Percentiles rank a stretch among this genome's conserved stretches.
Evolutionary conservation across 2,329 filamentous ascomycete genomes (phyloP).

Genomic region (Fusarium tricinctum): DNA sequence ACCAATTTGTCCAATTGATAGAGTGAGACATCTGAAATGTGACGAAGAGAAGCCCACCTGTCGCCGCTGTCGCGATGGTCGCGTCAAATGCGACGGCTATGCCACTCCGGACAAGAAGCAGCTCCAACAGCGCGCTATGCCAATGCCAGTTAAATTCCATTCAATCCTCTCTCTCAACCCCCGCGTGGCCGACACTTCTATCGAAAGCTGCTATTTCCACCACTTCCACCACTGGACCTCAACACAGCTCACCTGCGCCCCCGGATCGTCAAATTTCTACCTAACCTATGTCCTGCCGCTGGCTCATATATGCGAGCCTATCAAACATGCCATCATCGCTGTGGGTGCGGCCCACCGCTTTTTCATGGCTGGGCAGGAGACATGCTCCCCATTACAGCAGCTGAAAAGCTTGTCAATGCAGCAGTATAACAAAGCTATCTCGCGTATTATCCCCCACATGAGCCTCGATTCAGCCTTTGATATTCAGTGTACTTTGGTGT

Average conservation of each 20-base stretch:
- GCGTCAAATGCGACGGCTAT: conserved; percentile 46
- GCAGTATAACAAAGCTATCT: conserved; percentile 44
- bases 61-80: conserved; percentile 32
- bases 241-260: conserved; percentile 25
- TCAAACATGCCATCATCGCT: conserved; percentile 30
- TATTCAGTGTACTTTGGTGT: conserved; percentile 38
- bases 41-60: conserved; percentile 49
- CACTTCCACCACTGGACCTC: conserved; percentile 43
- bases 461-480: conserved; percentile 20
- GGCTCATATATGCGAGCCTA: conserved; percentile 31
- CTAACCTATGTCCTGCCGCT: conserved; percentile 30
- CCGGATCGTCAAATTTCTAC: conserved; percentile 33
- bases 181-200: conserved; percentile 13
- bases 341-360: conserved; percentile 40
- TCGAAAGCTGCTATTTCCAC: conserved; percentile 38
- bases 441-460: conserved; percentile 37
- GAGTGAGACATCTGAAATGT: conserved; percentile 47
- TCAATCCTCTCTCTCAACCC: conserved; percentile 15
- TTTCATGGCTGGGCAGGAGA: conserved; percentile 33
- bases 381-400: conserved; percentile 31
- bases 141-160: neutral
- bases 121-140: neutral
- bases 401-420: conserved; percentile 39
- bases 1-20: conserved; percentile 1
- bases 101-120: conserved; percentile 13